A percentile compares a stretch with the other conserved stretches of the same genome.
Conservation (phyloP, 441 rosid species). For the Populus tomentosa region DNA sequence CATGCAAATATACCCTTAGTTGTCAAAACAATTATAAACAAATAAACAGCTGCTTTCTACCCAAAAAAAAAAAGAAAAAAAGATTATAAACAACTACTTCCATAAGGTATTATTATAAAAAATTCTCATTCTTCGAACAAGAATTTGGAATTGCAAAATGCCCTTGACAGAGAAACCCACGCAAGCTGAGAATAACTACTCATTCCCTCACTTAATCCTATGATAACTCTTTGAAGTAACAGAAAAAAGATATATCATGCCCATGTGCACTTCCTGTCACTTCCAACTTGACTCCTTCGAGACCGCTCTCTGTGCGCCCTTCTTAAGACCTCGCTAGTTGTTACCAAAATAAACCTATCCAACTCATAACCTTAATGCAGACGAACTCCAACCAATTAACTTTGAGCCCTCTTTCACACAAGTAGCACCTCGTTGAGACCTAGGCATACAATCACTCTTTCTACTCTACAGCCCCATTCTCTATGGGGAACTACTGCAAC, state of each 20-base stretch:
- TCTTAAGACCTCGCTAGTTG: constrained; percentile 14
- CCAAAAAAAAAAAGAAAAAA: neutral
- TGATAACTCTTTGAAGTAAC: constrained; percentile 17
- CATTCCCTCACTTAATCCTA: constrained; percentile 27
- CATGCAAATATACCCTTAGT: constrained; percentile 35
- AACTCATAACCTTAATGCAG: constrained; percentile 33
- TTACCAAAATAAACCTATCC: constrained; percentile 11
- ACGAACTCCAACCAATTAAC: constrained; percentile 35
- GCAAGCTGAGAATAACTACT: constrained; percentile 28
- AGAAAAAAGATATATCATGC: constrained; percentile 31
- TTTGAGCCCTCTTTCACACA: constrained; percentile 30
- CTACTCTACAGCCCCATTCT: constrained; percentile 10
- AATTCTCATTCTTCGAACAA: constrained; percentile 31
- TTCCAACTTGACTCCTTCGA: constrained; percentile 7
- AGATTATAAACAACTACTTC: constrained; percentile 22
- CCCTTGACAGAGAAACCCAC: constrained; percentile 21
- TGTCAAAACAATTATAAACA: constrained; percentile 13
- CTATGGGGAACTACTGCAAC: neutral
- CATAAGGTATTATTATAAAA: constrained; percentile 18
- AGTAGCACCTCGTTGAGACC: constrained; percentile 31
- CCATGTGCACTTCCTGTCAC: constrained; percentile 49
- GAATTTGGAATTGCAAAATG: constrained; percentile 34
- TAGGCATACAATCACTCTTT: constrained; percentile 33
- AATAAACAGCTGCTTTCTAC: too few relatives aligned
- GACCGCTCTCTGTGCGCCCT: neutral